Percentiles rank a stretch among this genome's conserved stretches.
Evolutionary conservation across 2,329 filamentous ascomycete genomes (phyloP).

Genomic region (Botryotinia convoluta): DNA sequence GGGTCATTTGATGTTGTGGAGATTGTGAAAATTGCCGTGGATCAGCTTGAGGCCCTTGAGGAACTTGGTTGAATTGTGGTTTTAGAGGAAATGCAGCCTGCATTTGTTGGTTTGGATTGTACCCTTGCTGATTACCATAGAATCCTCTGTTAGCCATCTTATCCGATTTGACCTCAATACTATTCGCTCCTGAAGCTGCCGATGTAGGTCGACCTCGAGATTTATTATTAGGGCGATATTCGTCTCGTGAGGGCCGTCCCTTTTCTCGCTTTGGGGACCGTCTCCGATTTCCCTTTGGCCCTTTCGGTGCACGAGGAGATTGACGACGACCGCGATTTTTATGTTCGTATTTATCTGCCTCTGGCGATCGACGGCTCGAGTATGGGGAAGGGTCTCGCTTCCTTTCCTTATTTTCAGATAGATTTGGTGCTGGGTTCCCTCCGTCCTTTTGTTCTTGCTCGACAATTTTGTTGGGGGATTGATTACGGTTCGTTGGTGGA

Average conservation of each 20-base stretch:
- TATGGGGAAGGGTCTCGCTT: constrained; percentile 29
- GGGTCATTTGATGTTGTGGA: constrained; percentile 55
- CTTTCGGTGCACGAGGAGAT: constrained; percentile 35
- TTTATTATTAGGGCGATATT: constrained; percentile 31
- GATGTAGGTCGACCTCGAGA: constrained; percentile 33
- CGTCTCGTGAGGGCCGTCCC: constrained; percentile 32
- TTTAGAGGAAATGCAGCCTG: constrained; percentile 40
- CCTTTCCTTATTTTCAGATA: constrained; percentile 27
- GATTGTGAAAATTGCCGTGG: constrained; percentile 53
- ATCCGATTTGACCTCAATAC: constrained; percentile 38
- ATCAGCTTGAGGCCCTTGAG: constrained; percentile 33
- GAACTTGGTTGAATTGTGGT: constrained; percentile 39
- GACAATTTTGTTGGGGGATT: constrained; percentile 24
- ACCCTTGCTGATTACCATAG: constrained; percentile 38
- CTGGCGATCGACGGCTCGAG: constrained; percentile 30
- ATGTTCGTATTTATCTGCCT: constrained; percentile 35
- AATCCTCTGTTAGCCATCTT: constrained; percentile 40
- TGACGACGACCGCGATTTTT: constrained; percentile 32
- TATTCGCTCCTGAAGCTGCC: constrained; percentile 39
- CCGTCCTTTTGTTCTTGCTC: constrained; percentile 26
- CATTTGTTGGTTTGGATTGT: constrained; percentile 41
- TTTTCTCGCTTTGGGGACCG: constrained; percentile 32
- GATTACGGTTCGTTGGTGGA: constrained; percentile 22
- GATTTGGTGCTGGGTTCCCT: constrained; percentile 29
- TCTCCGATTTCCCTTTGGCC: constrained; percentile 27